Conservation (phyloP, 1,284 basidiomycete genomes). For the Cryptococcus sp. region DNA sequence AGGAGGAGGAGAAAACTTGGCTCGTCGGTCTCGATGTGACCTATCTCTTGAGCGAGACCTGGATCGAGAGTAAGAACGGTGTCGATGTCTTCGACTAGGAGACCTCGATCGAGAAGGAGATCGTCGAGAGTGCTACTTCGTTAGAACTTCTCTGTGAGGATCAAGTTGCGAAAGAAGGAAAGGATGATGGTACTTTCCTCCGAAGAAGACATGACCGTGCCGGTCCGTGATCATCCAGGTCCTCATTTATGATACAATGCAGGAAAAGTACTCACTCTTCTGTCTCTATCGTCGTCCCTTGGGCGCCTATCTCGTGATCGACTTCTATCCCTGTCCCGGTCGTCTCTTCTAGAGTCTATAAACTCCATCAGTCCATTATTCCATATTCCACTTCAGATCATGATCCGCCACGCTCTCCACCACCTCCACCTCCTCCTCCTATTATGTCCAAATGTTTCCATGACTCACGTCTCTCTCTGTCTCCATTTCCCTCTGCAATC, state of each 20-base stretch:
- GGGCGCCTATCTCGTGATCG: constrained; percentile 39
- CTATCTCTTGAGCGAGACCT: constrained; percentile 30
- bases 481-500: constrained; percentile 20
- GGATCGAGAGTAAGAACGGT: constrained; percentile 23
- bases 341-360: constrained; percentile 20
- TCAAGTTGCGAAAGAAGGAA: constrained; percentile 8
- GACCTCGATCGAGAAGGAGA: constrained; percentile 8
- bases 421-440: constrained; percentile 1
- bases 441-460: constrained; percentile 1
- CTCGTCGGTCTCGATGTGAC: constrained; percentile 12
- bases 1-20: constrained; percentile 2
- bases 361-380: constrained; percentile 3
- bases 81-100: constrained; percentile 10
- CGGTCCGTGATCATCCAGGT: constrained; percentile 49
- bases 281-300: constrained; percentile 54
- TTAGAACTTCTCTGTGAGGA: too few relatives aligned
- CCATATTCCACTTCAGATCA: neutral
- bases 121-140: too few relatives aligned
- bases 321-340: constrained; percentile 24
- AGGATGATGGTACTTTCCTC: neutral
- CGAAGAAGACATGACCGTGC: too few relatives aligned
- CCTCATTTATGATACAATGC: neutral
- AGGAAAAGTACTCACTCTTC: constrained; percentile 47
- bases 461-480: constrained; percentile 18
- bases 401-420: neutral